Evolutionary conservation across 1,139 yeast genomes (phyloP).

Genomic region (Debaryomyces udenii): DNA sequence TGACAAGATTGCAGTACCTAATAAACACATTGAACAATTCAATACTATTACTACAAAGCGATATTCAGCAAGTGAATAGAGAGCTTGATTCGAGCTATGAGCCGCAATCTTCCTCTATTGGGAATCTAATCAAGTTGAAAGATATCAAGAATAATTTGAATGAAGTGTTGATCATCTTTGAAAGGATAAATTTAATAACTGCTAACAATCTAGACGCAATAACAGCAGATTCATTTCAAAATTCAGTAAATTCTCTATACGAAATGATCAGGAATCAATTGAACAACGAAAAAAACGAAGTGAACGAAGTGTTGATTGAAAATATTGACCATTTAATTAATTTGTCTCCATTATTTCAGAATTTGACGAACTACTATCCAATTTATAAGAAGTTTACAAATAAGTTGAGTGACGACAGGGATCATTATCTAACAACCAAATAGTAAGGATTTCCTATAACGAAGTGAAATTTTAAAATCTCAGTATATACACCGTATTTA

Average conservation of each 20-base stretch:
- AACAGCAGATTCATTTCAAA: slow-evolving; percentile 34
- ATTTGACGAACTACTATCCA: slow-evolving; percentile 50
- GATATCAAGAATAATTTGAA: slow-evolving; percentile 46
- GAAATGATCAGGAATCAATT: slow-evolving; percentile 46
- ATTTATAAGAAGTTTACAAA: slow-evolving; percentile 47
- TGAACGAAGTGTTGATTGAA: slow-evolving; percentile 26
- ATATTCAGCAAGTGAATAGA: slow-evolving; percentile 37
- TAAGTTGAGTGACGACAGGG: slow-evolving; percentile 13
- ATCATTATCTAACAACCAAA: slow-evolving; percentile 1
- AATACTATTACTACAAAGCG: slow-evolving; percentile 55
- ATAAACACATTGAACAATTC: slow-evolving; percentile 61
- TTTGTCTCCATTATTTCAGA: slow-evolving; percentile 54
- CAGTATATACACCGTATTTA: neutral
- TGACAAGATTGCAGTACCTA: slow-evolving; percentile 64
- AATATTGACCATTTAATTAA: slow-evolving; percentile 49
- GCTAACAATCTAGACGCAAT: slow-evolving; percentile 22
- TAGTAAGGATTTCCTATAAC: neutral
- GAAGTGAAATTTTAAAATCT: too few species aligned
- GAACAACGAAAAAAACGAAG: slow-evolving; percentile 26
- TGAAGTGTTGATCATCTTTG: slow-evolving; percentile 49
- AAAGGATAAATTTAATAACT: slow-evolving; percentile 33
- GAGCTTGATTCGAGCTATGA: slow-evolving; percentile 16
- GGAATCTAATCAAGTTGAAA: slow-evolving; percentile 47
- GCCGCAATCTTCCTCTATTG: slow-evolving; percentile 28
- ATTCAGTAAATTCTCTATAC: slow-evolving; percentile 42